A percentile compares a stretch with the other conserved stretches of the same genome.
These are phyloP conservation scores for Pseudogymnoascus sp. DNA, from an alignment of 2,329 filamentous ascomycete species.

Conservation along the genomic window DNA sequence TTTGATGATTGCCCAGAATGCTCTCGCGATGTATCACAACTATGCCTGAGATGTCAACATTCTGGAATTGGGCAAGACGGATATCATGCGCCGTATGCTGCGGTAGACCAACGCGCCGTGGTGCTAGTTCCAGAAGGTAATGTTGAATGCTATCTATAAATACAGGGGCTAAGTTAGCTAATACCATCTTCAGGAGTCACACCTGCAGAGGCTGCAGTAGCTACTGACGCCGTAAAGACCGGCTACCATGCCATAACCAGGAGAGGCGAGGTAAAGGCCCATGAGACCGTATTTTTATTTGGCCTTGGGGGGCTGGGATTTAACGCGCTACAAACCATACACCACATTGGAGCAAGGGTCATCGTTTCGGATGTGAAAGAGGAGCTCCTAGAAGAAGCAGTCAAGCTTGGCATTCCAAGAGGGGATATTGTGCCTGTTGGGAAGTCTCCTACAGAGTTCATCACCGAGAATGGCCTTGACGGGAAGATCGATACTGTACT, in stretches of 20 bases:
- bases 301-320: constrained; percentile 37
- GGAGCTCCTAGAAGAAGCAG: constrained; percentile 28
- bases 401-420: constrained; percentile 27
- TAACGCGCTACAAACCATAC: constrained; percentile 37
- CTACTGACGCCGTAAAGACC: constrained; percentile 37
- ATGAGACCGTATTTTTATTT: constrained; percentile 35
- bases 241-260: constrained; percentile 35
- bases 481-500: constrained; percentile 27
- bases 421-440: constrained; percentile 29
- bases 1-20: constrained; percentile 32
- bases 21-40: constrained; percentile 33
- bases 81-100: constrained; percentile 36
- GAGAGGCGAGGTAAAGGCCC: constrained; percentile 30
- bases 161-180: neutral
- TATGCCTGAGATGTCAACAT: constrained; percentile 34
- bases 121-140: neutral
- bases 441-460: constrained; percentile 26
- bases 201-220: constrained; percentile 31
- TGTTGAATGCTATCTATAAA: neutral
- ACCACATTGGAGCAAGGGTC: constrained; percentile 41
- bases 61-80: constrained; percentile 40
- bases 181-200: constrained; percentile 17
- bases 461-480: constrained; percentile 22
- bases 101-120: constrained; percentile 3
- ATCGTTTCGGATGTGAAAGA: constrained; percentile 32